Conservation (phyloP, 2,329 filamentous ascomycete species). For the Fusarium transvaalense region DNA sequence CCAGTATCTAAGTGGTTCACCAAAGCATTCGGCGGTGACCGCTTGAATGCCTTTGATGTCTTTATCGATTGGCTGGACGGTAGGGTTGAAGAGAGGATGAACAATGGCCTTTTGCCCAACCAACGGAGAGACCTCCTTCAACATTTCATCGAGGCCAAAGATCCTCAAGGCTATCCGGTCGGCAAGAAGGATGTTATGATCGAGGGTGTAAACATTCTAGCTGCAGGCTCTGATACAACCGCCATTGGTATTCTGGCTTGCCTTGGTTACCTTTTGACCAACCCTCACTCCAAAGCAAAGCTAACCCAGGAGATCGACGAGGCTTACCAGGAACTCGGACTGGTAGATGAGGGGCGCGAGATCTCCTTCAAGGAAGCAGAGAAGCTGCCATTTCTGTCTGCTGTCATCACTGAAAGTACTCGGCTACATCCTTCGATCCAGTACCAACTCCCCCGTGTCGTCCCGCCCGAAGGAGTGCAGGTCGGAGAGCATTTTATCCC, state of each 20-base stretch:
- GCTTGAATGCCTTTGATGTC: conserved; percentile 22
- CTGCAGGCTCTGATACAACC: conserved; percentile 29
- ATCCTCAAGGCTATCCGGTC: neutral
- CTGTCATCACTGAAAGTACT: conserved; percentile 20
- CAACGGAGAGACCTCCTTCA: conserved; percentile 24
- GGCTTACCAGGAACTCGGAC: neutral
- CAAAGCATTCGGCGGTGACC: conserved; percentile 3
- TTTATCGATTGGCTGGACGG: conserved; percentile 22
- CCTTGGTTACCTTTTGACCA: neutral
- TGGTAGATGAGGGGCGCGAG: conserved; percentile 6
- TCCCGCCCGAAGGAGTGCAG: neutral
- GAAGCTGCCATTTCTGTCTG: conserved; percentile 18
- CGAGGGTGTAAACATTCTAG: conserved; percentile 28
- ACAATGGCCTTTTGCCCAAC: neutral
- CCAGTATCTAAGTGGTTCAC: conserved; percentile 3
- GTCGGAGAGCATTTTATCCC: conserved; percentile 19
- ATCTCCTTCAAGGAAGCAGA: conserved; percentile 27
- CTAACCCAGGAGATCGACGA: conserved; percentile 17
- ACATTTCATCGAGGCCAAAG: conserved; percentile 26
- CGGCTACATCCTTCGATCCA: conserved; percentile 24
- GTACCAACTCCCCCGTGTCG: conserved; percentile 27
- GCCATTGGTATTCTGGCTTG: conserved; percentile 24
- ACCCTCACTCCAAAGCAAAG: neutral
- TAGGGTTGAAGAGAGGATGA: conserved; percentile 19
- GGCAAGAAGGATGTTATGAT: conserved; percentile 25